Evolutionary conservation across 257 asterid genomes (phyloP), one percentile per base, ranked within the genome.

Genomic region (Buddleja alternifolia): DNA sequence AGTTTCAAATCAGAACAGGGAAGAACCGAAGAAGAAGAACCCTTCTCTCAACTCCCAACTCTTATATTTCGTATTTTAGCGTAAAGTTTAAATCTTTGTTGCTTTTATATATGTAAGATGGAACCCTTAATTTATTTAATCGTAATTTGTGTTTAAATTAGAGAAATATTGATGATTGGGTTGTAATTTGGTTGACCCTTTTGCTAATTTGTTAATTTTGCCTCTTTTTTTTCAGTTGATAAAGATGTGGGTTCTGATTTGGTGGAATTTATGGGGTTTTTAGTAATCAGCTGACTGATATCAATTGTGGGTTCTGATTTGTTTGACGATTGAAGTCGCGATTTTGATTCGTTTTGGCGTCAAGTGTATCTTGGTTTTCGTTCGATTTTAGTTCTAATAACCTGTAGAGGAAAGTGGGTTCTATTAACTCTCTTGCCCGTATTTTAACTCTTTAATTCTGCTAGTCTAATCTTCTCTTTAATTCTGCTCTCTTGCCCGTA

Each of bases 241-340:
- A 69, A 45, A 53, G 62, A 48, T 61, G 42, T 29, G 65, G 63
- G 57, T 48, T 62, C 9, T 45, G 47, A 54, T 69, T 55, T 54
- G 50, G 53, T 36, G 45, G 23, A 46, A 70, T 36, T 44, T 68
- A 46, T 65, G 53, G 59, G 67, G 67, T 55, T 70, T 70, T 44
- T 32, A 24, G 16, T 42, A 2, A 25, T 10, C 24, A 52, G 63
- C 17, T 67, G 58, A 32, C 48, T 10, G 10, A 24, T 36, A 17
- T 20, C 15, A 11, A 7, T 41, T 42, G 44, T 32, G 51, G 63
- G 60, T 52, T 53, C 44, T 34, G 17, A 21, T 63, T 52, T 44
- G 2, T 40, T 34, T 53, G 55, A 6, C 23, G 7, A 47, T 72
- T 19, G 51, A 57, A 46, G 54, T 17, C 46, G 29, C 23, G 37